Percentiles rank a stretch among this genome's conserved stretches.
Evolutionary conservation across 148 eudicot species (phyloP).

Genomic region (Nepenthes gracilis): DNA sequence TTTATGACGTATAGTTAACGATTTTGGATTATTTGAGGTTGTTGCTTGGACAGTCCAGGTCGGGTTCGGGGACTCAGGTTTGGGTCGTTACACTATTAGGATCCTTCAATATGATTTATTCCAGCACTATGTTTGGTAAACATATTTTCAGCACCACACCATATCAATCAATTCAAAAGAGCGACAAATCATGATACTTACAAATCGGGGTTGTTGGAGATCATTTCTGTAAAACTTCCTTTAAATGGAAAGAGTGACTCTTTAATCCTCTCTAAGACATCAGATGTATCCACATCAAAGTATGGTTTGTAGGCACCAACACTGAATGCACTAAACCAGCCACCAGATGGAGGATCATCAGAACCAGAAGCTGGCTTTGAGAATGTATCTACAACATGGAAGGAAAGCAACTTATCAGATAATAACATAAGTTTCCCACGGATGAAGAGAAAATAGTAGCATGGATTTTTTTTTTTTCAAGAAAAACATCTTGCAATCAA

Average conservation of each 20-base stretch:
- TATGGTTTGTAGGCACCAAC: slow-evolving; percentile 77
- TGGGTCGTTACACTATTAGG: no score
- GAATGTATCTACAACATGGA: slow-evolving; percentile 61
- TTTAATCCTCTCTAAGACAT: slow-evolving; percentile 85
- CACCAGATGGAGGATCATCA: slow-evolving; percentile 60
- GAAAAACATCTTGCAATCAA: no score
- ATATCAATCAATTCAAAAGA: neutral
- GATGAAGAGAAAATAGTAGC: neutral
- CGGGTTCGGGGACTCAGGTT: no score
- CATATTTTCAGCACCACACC: no score
- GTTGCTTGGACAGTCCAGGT: no score
- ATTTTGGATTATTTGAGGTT: no score
- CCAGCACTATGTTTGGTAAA: no score
- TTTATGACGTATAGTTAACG: no score
- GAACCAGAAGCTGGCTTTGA: slow-evolving; percentile 55
- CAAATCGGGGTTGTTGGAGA: slow-evolving; percentile 82
- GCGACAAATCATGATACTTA: slow-evolving; percentile 20
- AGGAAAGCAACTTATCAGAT: neutral
- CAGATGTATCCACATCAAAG: slow-evolving; percentile 95
- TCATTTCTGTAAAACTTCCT: slow-evolving; percentile 76
- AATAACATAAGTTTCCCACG: slow-evolving; percentile 1
- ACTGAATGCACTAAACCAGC: slow-evolving; percentile 73
- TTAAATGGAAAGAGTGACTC: slow-evolving; percentile 90
- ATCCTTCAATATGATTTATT: no score
- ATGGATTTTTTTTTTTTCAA: no score